Percentiles rank a stretch among this genome's conserved stretches.
Evolutionary conservation across 1,139 yeast genomes (phyloP).

Genomic region (Debaryomycetaceae sp.): DNA sequence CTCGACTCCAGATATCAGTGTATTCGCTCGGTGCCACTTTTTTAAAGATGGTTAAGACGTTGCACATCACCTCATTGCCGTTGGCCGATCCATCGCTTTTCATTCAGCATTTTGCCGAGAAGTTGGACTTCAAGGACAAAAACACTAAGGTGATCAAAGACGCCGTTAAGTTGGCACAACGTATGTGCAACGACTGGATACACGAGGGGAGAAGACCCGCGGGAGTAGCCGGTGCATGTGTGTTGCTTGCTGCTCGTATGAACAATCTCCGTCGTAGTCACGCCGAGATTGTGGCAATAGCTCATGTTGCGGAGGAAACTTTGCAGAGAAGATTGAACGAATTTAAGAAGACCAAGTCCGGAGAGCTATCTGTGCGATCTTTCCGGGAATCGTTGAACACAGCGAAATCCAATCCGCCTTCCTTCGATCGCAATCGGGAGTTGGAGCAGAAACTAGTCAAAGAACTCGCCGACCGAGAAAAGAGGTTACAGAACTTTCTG

Average conservation of each 20-base stretch:
- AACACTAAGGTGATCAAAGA: conserved; percentile 77
- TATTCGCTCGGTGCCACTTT: conserved; percentile 95
- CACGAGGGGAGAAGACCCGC: conserved; percentile 97
- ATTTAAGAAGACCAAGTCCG: conserved; percentile 76
- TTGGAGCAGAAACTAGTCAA: conserved; percentile 23
- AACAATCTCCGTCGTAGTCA: conserved; percentile 89
- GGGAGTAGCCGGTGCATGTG: conserved; percentile 97
- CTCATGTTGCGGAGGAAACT: conserved; percentile 94
- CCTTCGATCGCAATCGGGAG: conserved; percentile 54
- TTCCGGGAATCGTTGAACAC: conserved; percentile 52
- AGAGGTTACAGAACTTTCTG: conserved; percentile 21
- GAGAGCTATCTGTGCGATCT: conserved; percentile 64
- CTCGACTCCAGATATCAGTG: conserved; percentile 84
- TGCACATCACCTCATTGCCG: conserved; percentile 75
- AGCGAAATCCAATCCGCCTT: conserved; percentile 74
- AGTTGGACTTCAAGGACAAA: conserved; percentile 69
- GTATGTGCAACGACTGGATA: conserved; percentile 95
- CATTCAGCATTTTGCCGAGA: conserved; percentile 90
- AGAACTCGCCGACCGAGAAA: conserved; percentile 30
- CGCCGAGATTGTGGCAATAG: conserved; percentile 90
- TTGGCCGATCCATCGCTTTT: conserved; percentile 91
- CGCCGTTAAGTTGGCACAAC: conserved; percentile 79
- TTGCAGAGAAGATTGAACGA: conserved; percentile 86
- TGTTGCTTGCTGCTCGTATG: conserved; percentile 92
- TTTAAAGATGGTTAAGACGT: conserved; percentile 78